Evolutionary conservation across 129 eudicot species (phyloP).

Genomic region (Artemisia argyi): DNA sequence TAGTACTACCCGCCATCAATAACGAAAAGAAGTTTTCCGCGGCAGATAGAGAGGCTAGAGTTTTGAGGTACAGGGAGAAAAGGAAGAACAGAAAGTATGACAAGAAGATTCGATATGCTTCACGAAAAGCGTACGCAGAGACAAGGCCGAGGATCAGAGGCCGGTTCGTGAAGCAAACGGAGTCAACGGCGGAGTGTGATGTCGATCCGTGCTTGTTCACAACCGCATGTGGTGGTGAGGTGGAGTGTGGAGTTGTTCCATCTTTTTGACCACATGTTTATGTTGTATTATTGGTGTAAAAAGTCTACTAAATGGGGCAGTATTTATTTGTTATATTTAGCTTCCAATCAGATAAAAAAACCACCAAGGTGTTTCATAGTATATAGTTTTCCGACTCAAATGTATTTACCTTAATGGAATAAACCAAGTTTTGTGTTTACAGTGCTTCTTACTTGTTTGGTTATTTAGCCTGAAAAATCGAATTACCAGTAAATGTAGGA

Average conservation of each 20-base stretch:
- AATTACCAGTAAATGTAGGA: no score
- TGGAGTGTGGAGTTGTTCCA: conserved; percentile 63
- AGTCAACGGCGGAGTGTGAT: conserved; percentile 29
- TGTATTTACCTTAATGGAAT: no score
- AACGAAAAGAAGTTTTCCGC: conserved; percentile 20
- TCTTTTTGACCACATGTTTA: conserved; percentile 43
- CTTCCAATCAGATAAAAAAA: background rate
- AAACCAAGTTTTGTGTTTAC: no score
- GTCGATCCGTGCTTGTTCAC: conserved; percentile 44
- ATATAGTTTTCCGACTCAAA: no score
- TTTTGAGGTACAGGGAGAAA: conserved; percentile 82
- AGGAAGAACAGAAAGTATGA: conserved; percentile 84
- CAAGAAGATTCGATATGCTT: conserved; percentile 82
- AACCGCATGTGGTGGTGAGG: conserved; percentile 20
- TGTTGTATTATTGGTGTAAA: background rate
- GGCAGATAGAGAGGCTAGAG: conserved; percentile 73
- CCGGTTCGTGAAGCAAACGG: conserved; percentile 69
- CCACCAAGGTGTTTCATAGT: background rate
- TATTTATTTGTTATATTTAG: no score
- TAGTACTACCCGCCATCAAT: conserved; percentile 1
- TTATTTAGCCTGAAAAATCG: no score
- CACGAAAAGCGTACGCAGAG: conserved; percentile 90
- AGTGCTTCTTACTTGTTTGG: no score
- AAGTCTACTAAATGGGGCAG: background rate
- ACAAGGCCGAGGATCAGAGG: conserved; percentile 83